A percentile compares a stretch with the other conserved stretches of the same genome.
Evolutionary conservation across 768 basidiomycete genomes (phyloP).

Genomic region (Tremella yokohamensis): DNA sequence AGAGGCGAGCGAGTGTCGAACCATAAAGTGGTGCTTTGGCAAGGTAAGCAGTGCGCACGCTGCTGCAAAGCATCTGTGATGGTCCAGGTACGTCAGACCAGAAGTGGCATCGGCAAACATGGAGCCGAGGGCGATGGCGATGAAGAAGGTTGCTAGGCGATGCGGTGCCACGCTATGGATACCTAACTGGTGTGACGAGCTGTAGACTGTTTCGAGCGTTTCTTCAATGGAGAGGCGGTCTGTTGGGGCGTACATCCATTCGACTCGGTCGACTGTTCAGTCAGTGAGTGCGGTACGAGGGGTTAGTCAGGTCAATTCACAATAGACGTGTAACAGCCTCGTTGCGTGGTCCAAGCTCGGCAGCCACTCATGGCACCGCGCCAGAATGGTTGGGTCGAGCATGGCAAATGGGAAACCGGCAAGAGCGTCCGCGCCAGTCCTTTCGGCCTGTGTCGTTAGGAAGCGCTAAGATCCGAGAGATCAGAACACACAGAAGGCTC

Average conservation of each 20-base stretch:
- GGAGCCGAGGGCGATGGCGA: slow-evolving; percentile 1
- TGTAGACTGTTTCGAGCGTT: slow-evolving; percentile 4
- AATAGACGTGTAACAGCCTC: background rate
- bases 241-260: slow-evolving; percentile 9
- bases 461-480: background rate
- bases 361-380: background rate
- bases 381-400: background rate
- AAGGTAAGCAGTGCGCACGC: slow-evolving; percentile 3
- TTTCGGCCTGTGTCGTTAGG: background rate
- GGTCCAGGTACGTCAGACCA: background rate
- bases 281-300: background rate
- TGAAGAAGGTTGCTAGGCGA: slow-evolving; percentile 5
- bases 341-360: background rate
- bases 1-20: slow-evolving; percentile 4
- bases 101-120: slow-evolving; percentile 1
- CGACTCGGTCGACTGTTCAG: slow-evolving; percentile 3
- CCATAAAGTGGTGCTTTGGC: slow-evolving; percentile 5
- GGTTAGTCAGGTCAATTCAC: background rate
- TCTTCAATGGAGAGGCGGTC: background rate
- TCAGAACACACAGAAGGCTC: background rate
- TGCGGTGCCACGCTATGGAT: background rate
- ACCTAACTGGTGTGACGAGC: background rate
- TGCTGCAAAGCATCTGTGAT: background rate
- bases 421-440: background rate
- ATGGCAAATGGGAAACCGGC: background rate